These are phyloP conservation scores for Erythrophleum fordii DNA, from an alignment of 306 rosid species.

Conservation along the genomic window DNA sequence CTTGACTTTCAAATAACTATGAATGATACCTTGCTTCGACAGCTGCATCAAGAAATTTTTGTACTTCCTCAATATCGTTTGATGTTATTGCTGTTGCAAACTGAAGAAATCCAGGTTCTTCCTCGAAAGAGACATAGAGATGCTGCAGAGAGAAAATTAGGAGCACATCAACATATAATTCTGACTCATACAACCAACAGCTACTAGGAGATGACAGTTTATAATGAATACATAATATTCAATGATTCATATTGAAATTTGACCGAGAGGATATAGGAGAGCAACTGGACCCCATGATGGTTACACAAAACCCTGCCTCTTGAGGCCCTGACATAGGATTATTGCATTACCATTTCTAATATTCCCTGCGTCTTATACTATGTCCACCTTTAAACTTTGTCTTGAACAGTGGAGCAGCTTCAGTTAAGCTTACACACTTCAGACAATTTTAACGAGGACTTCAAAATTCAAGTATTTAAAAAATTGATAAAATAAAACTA, in stretches of 20 bases:
- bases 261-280: not conserved
- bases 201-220: not conserved
- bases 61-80: conserved; percentile 91
- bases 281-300: conserved; percentile 24
- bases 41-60: conserved; percentile 77
- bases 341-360: conserved; percentile 26
- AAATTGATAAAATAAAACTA: conserved; percentile 33
- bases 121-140: conserved; percentile 79
- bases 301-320: conserved; percentile 9
- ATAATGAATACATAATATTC: conserved; percentile 7
- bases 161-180: conserved; percentile 24
- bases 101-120: conserved; percentile 80
- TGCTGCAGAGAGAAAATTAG: conserved; percentile 56
- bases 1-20: conserved; percentile 28
- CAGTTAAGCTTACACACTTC: conserved; percentile 19
- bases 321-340: not conserved
- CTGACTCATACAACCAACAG: not conserved
- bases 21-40: conserved; percentile 68
- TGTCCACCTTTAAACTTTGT: not conserved
- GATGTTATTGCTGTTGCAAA: conserved; percentile 91
- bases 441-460: conserved; percentile 8
- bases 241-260: conserved; percentile 13
- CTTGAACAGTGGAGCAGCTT: conserved; percentile 8
- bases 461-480: not conserved
- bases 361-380: not conserved